Percentiles rank a stretch among this genome's conserved stretches.
Conservation (phyloP, 768 basidiomycete species). For the Kockovaella imperatae region DNA sequence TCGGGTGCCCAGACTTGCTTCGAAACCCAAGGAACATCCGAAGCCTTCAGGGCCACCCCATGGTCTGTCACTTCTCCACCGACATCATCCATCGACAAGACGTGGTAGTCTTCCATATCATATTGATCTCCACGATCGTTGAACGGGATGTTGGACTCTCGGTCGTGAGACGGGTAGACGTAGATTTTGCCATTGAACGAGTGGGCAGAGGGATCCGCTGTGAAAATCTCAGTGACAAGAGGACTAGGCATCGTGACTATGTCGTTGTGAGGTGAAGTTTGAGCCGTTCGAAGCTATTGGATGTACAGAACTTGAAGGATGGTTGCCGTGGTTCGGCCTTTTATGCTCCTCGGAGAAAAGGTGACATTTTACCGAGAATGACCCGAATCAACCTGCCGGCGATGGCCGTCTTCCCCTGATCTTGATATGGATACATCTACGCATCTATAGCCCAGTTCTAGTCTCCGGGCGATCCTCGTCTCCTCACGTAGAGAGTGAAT, state of each 20-base stretch:
- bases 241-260: constrained; percentile 4
- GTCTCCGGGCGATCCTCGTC: too few relatives aligned
- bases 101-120: constrained; percentile 29
- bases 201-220: constrained; percentile 29
- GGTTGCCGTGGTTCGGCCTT: too few relatives aligned
- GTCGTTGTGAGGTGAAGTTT: not conserved
- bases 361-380: too few relatives aligned
- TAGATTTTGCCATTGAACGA: constrained; percentile 21
- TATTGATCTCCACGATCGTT: constrained; percentile 30
- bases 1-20: constrained; percentile 32
- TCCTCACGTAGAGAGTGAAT: too few relatives aligned
- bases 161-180: constrained; percentile 25
- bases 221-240: constrained; percentile 20
- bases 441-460: too few relatives aligned
- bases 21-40: constrained; percentile 20
- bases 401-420: too few relatives aligned
- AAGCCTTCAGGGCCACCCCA: constrained; percentile 15
- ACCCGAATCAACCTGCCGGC: too few relatives aligned
- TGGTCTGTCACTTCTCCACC: constrained; percentile 20
- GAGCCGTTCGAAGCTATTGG: too few relatives aligned
- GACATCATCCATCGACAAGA: constrained; percentile 18
- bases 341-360: too few relatives aligned
- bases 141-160: constrained; percentile 19
- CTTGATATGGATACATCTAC: too few relatives aligned
- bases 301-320: too few relatives aligned